These are phyloP conservation scores for Zymoseptoria ardabiliae DNA, from an alignment of 2,329 filamentous ascomycete species.

Conservation along the genomic window DNA sequence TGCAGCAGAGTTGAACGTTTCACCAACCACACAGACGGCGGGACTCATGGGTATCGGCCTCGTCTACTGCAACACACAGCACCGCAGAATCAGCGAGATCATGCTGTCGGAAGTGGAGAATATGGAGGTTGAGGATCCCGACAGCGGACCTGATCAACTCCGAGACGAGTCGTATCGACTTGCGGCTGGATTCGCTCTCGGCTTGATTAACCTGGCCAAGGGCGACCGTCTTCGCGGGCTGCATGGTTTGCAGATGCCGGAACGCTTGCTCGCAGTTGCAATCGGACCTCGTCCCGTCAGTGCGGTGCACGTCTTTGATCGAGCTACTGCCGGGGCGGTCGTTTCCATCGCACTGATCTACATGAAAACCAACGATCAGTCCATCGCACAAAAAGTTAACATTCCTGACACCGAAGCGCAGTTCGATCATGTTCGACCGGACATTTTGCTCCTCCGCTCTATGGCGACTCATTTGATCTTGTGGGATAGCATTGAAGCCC, in stretches of 20 bases:
- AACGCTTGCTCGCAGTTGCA: slow-evolving; percentile 77
- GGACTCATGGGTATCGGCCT: slow-evolving; percentile 96
- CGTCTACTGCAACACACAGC: slow-evolving; percentile 89
- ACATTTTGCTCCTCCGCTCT: slow-evolving; percentile 83
- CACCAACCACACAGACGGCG: slow-evolving; percentile 86
- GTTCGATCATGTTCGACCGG: slow-evolving; percentile 91
- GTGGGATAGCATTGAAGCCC: slow-evolving; percentile 73
- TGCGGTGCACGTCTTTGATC: slow-evolving; percentile 84
- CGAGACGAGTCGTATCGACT: slow-evolving; percentile 94
- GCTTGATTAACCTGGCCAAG: slow-evolving; percentile 89
- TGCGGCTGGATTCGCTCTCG: slow-evolving; percentile 85
- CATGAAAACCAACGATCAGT: slow-evolving; percentile 89
- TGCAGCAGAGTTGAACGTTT: slow-evolving; percentile 88
- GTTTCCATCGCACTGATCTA: slow-evolving; percentile 86
- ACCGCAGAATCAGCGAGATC: slow-evolving; percentile 96
- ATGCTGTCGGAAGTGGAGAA: slow-evolving; percentile 97
- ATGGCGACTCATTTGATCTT: slow-evolving; percentile 86
- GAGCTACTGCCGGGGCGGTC: slow-evolving; percentile 86
- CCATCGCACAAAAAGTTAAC: slow-evolving; percentile 84
- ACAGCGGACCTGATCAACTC: slow-evolving; percentile 62
- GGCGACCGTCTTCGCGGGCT: slow-evolving; percentile 81
- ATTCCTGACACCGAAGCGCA: slow-evolving; percentile 83
- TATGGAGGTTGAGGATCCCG: slow-evolving; percentile 67
- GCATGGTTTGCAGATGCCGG: slow-evolving; percentile 87
- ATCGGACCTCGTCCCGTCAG: slow-evolving; percentile 86